Base-by-base conservation (phyloP, 2,329 filamentous ascomycete genomes). In the Phialophora expanda region DNA sequence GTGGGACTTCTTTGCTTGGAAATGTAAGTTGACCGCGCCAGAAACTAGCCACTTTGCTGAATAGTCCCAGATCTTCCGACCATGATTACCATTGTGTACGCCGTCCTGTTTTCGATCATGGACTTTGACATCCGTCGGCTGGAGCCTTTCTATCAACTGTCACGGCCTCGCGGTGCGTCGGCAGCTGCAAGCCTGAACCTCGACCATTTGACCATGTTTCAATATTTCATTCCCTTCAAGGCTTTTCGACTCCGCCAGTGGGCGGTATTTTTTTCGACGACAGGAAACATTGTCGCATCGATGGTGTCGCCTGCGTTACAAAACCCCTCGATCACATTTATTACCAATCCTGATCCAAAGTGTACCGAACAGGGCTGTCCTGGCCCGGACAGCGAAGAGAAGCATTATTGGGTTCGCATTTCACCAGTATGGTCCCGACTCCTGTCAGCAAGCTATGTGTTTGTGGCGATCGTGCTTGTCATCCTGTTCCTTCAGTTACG, bases 91-190 rank as follows among this genome's bases (percentile, higher is more conserved):
- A 80, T 84, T 56, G 76, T 76, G 24, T 84, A 82, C 64, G 81
- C 82, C 54, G 80, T 83, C 12, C 68, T 83, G 12, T 83, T 81
- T 79, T 81, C 82, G 64, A 80, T 83, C 66, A 77, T 80, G 30
- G 81, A 83, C 66, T 84, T 80, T 57, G 81, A 84, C 46, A 80
- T 83, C 55, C 82, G 82, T 68, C 78, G 81, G n/a, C 70, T 84
- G 32, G 81, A 83, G 65, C 81, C 81, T 4, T 84, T 79, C 66
- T 84, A 83, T 65, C 81, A 78, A 62, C 70, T 78, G 8, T 77
- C 76, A 3, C 74, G 74, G 61, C 73, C 72, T 14, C 71, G 69
- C 14, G 76, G 76, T 3, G 75, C 73, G 38, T 71, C 70, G 17
- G 76, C 76, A 7, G 72, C 71, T 11, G 71, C 72, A 61, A 82